Base-by-base conservation (phyloP, 75 land plant species). In the Sequoiadendron giganteum region DNA sequence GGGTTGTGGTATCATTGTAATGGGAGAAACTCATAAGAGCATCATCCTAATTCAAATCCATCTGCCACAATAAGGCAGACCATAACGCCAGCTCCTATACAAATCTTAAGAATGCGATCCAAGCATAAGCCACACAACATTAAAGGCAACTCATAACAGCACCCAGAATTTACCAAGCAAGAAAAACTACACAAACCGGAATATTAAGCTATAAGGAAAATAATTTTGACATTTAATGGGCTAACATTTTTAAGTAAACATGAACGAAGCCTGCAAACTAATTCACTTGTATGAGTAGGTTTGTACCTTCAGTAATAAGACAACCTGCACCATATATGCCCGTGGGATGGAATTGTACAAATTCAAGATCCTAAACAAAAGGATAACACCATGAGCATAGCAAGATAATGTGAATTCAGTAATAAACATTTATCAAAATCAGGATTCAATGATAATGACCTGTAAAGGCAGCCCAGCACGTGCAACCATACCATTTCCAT, bases 271-370 rank as follows among this genome's bases (percentile, higher is more conserved):
- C 40, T 78, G 8, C 25, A 78, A 87, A 80, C 16, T 14, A 43
- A 81, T 81, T 40, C 18, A 85, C 45, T 32, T 34, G 43, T 79
- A 56, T n/a, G 34, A 65, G 85, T 21, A 78, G 78, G 42, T 54
- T 61, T 70, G 5, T 73, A 97, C 99, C 99, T 94, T 98, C 99
- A 56, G 99, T 98, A 25, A 98, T 98, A 19, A 98, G 99, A 90
- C 99, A 97, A 25, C 99, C 99, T 82, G 99, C 99, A 86, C 99
- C 99, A 93, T 97, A 97, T 58, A 98, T 97, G 40, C 99, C 99
- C 40, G 99, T 98, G 0, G 99, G 99, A 87, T 98, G 99, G 56
- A 98, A 98, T 83, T 98, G 99, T 52, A 97, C 97, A 92, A 98
- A 98, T 88, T 98, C 99, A 81, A 98, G 90, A 93, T 98, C 99